phyloP scores from a whole-genome alignment of 805 yeast genomes.

The Lipomyces mesembrius region DNA sequence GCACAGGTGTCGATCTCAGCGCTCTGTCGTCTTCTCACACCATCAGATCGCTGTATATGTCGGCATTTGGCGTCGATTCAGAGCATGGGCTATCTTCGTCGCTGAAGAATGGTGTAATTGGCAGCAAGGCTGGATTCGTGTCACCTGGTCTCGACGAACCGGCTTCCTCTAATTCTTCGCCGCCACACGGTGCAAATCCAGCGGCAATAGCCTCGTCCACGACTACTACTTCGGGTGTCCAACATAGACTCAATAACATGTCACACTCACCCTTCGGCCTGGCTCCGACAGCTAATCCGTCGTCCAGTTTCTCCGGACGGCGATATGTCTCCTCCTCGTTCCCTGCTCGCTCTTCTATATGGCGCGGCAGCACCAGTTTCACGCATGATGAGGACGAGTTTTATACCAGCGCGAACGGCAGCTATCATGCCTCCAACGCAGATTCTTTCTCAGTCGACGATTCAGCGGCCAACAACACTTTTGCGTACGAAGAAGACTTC shows the following conservation, averaged over 20 bases:
- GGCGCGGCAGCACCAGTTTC: constrained; percentile 21
- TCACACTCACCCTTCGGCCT: not conserved
- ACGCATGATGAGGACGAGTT: constrained; percentile 9
- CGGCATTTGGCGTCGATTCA: constrained; percentile 34
- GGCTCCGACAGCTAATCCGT: not conserved
- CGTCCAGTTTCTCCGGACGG: constrained; percentile 14
- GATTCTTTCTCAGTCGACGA: constrained; percentile 41
- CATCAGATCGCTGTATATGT: constrained; percentile 32
- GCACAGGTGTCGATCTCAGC: not conserved
- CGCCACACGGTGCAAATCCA: constrained; percentile 11
- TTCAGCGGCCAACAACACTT: constrained; percentile 49
- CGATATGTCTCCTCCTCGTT: constrained; percentile 35
- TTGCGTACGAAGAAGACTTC: constrained; percentile 68
- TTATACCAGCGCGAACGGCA: constrained; percentile 1
- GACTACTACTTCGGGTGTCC: not conserved
- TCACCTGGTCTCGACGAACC: constrained; percentile 13
- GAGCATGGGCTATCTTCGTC: constrained; percentile 6
- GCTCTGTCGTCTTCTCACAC: constrained; percentile 23
- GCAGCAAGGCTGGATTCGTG: constrained; percentile 17
- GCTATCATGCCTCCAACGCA: not conserved
- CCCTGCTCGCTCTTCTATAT: constrained; percentile 33
- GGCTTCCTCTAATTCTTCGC: constrained; percentile 12
- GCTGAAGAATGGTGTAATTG: constrained; percentile 4
- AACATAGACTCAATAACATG: not conserved
- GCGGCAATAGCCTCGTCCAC: constrained; percentile 19